phyloP scores from a whole-genome alignment of 1,284 basidiomycete genomes.

The Leucoagaricus sp. region DNA sequence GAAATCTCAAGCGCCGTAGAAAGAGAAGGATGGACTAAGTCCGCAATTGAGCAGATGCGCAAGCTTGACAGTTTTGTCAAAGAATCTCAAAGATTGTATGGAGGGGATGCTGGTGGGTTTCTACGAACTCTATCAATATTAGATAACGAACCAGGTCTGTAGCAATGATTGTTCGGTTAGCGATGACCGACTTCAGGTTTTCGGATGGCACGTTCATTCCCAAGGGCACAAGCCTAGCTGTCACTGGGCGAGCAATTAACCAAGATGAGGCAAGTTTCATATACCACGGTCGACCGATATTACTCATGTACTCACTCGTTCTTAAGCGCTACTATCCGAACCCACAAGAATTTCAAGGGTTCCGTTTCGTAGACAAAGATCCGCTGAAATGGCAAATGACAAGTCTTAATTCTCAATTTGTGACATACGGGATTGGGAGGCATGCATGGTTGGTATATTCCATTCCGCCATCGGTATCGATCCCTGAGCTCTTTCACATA shows the following conservation, averaged over 20 bases:
- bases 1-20: constrained; percentile 41
- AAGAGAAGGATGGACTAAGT: constrained; percentile 47
- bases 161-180: constrained; percentile 31
- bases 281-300: background rate
- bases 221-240: constrained; percentile 24
- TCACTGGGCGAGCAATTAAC: constrained; percentile 30
- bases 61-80: constrained; percentile 54
- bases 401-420: constrained; percentile 34
- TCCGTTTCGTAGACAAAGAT: constrained; percentile 34
- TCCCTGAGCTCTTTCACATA: background rate
- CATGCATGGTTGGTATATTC: constrained; percentile 30
- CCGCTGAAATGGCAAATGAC: constrained; percentile 32
- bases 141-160: background rate
- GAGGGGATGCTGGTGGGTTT: constrained; percentile 28
- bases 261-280: constrained; percentile 26
- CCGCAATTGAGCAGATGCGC: constrained; percentile 41
- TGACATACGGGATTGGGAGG: constrained; percentile 41
- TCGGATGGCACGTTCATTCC: constrained; percentile 34
- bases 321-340: constrained; percentile 28
- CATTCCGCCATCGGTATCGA: background rate
- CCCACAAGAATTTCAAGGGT: constrained; percentile 36
- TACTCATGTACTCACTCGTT: background rate
- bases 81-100: constrained; percentile 42
- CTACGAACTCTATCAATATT: background rate
- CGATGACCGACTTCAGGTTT: constrained; percentile 37